phyloP scores from a whole-genome alignment of 2,329 filamentous ascomycete genomes.

The Pseudogymnoascus verrucosus region DNA sequence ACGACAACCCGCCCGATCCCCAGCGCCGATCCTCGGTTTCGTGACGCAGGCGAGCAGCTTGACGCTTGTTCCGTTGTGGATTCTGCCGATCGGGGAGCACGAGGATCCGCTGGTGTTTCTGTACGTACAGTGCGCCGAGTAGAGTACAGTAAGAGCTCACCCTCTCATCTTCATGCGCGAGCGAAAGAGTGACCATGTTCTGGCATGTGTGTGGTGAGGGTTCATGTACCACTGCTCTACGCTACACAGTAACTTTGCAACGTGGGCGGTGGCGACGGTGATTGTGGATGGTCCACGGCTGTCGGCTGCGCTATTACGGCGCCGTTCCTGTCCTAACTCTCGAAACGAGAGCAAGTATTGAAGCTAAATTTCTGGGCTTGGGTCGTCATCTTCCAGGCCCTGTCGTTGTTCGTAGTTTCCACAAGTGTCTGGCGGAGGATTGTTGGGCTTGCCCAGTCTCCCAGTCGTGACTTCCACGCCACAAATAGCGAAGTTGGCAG shows the following conservation, averaged over 20 bases:
- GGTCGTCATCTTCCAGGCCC: not conserved
- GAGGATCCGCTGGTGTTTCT: not conserved
- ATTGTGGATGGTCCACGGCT: not conserved
- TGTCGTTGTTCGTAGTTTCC: not conserved
- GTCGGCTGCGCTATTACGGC: not conserved
- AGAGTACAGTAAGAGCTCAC: not conserved
- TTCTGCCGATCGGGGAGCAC: not conserved
- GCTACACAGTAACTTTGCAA: not conserved
- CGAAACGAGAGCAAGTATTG: not conserved
- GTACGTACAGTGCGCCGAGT: not conserved
- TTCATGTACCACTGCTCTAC: not conserved
- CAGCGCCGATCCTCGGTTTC: not conserved
- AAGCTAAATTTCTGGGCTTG: not conserved
- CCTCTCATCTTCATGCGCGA: not conserved
- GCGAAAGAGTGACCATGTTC: not conserved
- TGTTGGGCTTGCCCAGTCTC: not conserved
- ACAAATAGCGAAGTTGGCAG: not conserved
- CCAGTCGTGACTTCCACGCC: not conserved
- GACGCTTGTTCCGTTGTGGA: slow-evolving; percentile 1
- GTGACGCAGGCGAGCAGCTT: not conserved
- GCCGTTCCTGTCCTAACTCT: not conserved
- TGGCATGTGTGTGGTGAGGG: not conserved
- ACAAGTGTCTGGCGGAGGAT: not conserved
- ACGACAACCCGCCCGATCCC: not conserved
- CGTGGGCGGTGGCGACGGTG: not conserved